Evolutionary conservation across 805 yeast genomes (phyloP).

Genomic region (Yarrowia osloensis): DNA sequence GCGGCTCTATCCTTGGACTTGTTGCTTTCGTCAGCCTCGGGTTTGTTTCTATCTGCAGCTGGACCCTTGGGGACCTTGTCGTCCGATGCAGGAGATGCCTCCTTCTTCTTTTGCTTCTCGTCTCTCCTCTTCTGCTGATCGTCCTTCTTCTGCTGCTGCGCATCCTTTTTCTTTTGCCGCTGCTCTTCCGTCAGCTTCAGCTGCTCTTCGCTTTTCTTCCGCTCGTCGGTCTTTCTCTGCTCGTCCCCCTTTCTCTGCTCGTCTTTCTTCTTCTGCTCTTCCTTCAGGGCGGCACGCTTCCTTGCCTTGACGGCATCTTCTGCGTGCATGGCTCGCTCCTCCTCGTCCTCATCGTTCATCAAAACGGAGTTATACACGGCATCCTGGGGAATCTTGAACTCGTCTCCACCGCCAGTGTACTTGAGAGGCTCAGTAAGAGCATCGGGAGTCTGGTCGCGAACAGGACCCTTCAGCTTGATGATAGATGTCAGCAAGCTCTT

Average conservation of each 20-base stretch:
- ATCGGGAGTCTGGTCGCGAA: slow-evolving; percentile 50
- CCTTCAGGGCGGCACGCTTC: background rate
- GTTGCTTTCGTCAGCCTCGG: background rate
- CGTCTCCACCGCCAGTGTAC: slow-evolving; percentile 14
- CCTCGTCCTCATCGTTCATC: slow-evolving; percentile 18
- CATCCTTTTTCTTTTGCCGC: too few species aligned
- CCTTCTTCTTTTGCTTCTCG: background rate
- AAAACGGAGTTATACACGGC: slow-evolving; percentile 7
- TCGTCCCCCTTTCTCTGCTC: background rate
- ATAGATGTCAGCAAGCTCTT: slow-evolving; percentile 78
- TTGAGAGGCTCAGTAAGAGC: slow-evolving; percentile 54
- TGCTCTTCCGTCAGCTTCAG: too few species aligned
- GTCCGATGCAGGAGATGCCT: background rate
- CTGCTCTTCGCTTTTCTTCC: too few species aligned
- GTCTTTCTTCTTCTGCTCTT: background rate
- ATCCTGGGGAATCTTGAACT: slow-evolving; percentile 17
- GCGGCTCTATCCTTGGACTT: slow-evolving; percentile 39
- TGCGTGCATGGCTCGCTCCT: slow-evolving; percentile 1
- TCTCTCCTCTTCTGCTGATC: too few species aligned
- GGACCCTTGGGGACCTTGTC: slow-evolving; percentile 1
- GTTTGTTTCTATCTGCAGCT: slow-evolving; percentile 5
- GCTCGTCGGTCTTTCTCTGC: too few species aligned
- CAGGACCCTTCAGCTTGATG: slow-evolving; percentile 70
- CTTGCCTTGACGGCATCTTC: background rate
- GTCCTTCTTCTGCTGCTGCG: background rate